Percentiles rank a stretch among this genome's conserved stretches.
phyloP scores from a whole-genome alignment of 129 eudicot genomes.

The Tanacetum coccineum region DNA sequence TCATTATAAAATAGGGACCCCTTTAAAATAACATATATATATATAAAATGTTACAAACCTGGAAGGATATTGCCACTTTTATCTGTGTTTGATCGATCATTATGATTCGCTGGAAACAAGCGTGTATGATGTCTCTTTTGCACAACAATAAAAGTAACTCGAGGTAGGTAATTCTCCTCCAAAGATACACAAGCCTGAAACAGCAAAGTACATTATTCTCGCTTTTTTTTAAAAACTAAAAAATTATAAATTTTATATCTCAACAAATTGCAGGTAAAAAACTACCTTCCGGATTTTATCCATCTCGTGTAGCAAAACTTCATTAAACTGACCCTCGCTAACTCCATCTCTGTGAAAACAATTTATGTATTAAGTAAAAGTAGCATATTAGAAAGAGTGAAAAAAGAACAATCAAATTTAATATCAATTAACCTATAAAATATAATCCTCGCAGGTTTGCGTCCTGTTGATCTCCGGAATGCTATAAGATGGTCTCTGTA shows the following conservation, averaged over 20 bases:
- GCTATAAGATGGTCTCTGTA: slow-evolving; percentile 51
- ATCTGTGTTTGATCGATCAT: slow-evolving; percentile 42
- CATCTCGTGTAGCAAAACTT: slow-evolving; percentile 59
- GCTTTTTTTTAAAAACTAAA: background rate
- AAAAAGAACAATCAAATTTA: background rate
- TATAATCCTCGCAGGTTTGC: slow-evolving; percentile 51
- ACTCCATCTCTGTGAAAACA: slow-evolving; percentile 73
- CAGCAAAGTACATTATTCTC: background rate
- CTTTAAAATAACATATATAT: background rate
- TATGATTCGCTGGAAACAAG: slow-evolving; percentile 48
- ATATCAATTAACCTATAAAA: slow-evolving; percentile 50
- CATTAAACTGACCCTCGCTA: slow-evolving; percentile 68
- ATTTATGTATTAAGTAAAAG: background rate
- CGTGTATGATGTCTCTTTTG: slow-evolving; percentile 91
- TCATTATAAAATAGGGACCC: background rate
- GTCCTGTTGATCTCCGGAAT: slow-evolving; percentile 24
- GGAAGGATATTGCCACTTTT: slow-evolving; percentile 80
- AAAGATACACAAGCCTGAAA: slow-evolving; percentile 67
- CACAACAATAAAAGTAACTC: slow-evolving; percentile 61
- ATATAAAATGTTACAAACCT: slow-evolving; percentile 34
- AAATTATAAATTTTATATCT: too few relatives aligned
- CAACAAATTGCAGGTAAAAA: background rate
- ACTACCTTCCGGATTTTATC: slow-evolving; percentile 63
- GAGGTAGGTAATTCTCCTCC: slow-evolving; percentile 47
- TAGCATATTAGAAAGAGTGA: background rate